These are phyloP conservation scores for Aspergillus amoenus DNA, from an alignment of 2,329 filamentous ascomycete species.

Conservation along the genomic window DNA sequence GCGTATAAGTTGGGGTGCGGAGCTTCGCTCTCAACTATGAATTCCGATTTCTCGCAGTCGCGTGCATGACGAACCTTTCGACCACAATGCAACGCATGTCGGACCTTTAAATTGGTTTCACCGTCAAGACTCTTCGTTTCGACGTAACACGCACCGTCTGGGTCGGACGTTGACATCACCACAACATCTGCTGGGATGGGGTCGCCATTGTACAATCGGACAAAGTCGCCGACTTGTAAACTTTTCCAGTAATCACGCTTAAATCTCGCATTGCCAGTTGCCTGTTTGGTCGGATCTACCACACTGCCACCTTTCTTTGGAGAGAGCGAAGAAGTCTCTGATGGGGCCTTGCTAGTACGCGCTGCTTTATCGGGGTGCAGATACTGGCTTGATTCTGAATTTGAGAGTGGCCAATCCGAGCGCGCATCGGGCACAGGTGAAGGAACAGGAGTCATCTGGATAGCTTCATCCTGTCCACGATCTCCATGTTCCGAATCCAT, in stretches of 20 bases:
- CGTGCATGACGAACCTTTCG: conserved; percentile 80
- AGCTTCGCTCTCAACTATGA: conserved; percentile 83
- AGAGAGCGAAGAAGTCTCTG: conserved; percentile 22
- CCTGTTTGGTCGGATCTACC: conserved; percentile 68
- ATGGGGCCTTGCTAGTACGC: conserved; percentile 24
- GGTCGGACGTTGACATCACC: conserved; percentile 87
- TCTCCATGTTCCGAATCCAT: conserved; percentile 52
- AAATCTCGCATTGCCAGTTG: conserved; percentile 74
- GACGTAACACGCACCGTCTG: conserved; percentile 92
- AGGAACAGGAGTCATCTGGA: conserved; percentile 93
- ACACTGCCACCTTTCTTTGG: conserved; percentile 62
- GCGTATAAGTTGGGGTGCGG: conserved; percentile 94
- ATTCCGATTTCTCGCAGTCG: conserved; percentile 87
- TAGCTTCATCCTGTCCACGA: conserved; percentile 59
- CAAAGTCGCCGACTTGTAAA: conserved; percentile 90
- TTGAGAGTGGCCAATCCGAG: conserved; percentile 42
- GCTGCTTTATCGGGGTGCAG: conserved; percentile 33
- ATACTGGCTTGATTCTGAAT: conserved; percentile 29
- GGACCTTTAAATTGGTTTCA: conserved; percentile 95
- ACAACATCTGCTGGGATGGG: conserved; percentile 92
- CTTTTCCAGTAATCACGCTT: conserved; percentile 95
- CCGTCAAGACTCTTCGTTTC: conserved; percentile 98
- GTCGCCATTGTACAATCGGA: conserved; percentile 94
- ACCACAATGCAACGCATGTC: conserved; percentile 84
- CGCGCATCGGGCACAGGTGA: conserved; percentile 67